A percentile compares a stretch with the other conserved stretches of the same genome.
phyloP scores from a whole-genome alignment of 805 yeast species.

The Kluyveromyces wickerhamii region DNA sequence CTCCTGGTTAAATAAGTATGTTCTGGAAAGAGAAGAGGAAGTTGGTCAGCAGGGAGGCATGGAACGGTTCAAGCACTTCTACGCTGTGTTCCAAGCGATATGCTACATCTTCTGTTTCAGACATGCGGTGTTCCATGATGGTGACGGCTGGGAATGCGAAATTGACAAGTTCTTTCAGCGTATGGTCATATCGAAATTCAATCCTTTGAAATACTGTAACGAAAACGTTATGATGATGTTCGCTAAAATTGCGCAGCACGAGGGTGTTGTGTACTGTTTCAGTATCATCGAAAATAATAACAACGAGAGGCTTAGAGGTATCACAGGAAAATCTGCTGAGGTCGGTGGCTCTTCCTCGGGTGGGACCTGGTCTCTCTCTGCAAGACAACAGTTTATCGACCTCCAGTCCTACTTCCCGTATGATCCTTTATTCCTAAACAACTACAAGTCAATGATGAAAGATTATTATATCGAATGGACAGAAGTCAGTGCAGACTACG shows the following conservation, averaged over 20 bases:
- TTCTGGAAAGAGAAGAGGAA: conserved; percentile 79
- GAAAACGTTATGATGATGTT: conserved; percentile 90
- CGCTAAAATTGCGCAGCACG: conserved; percentile 85
- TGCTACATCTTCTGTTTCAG: conserved; percentile 90
- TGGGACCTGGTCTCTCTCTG: conserved; percentile 37
- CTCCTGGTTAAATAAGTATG: conserved; percentile 76
- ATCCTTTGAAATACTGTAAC: conserved; percentile 88
- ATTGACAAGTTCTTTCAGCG: conserved; percentile 83
- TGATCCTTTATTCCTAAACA: conserved; percentile 76
- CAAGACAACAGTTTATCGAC: conserved; percentile 77
- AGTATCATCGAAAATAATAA: conserved; percentile 88
- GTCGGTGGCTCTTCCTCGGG: conserved; percentile 18
- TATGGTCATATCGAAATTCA: conserved; percentile 77
- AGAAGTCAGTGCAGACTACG: conserved; percentile 57
- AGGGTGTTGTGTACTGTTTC: conserved; percentile 87
- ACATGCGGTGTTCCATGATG: conserved; percentile 47
- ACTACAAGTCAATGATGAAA: conserved; percentile 46
- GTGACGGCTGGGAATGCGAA: conserved; percentile 63
- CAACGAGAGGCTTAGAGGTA: conserved; percentile 37
- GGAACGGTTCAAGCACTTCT: conserved; percentile 85
- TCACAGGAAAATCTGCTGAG: conserved; percentile 29
- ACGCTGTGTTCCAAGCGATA: conserved; percentile 84
- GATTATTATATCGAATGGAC: conserved; percentile 74
- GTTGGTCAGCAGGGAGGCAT: conserved; percentile 62
- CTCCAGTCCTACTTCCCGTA: conserved; percentile 94